phyloP scores from a whole-genome alignment of 1,284 basidiomycete genomes.

The Cutaneotrichosporon sp. region DNA sequence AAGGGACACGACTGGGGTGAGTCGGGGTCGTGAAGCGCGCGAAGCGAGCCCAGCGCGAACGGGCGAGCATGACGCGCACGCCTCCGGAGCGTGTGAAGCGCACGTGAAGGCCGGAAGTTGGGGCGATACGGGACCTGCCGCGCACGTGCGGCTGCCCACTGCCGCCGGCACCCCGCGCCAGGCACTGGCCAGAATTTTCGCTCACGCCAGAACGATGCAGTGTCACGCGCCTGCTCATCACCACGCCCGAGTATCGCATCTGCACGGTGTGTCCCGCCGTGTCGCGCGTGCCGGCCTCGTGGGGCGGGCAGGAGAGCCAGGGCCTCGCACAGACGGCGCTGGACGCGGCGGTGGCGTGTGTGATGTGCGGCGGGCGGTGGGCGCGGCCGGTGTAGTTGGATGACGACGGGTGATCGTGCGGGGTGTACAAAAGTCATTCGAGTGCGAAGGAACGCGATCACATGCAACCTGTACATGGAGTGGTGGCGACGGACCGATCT shows the following conservation, averaged over 20 bases:
- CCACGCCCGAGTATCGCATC: slow-evolving; percentile 38
- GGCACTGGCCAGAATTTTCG: not conserved
- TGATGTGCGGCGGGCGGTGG: slow-evolving; percentile 48
- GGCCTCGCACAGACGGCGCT: slow-evolving; percentile 32
- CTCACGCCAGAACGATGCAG: slow-evolving; percentile 36
- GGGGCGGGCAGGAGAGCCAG: not conserved
- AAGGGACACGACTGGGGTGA: slow-evolving; percentile 48
- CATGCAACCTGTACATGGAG: not conserved
- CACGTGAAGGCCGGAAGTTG: too few relatives aligned
- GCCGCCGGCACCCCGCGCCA: not conserved
- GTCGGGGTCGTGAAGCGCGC: slow-evolving; percentile 21
- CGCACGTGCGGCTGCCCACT: not conserved
- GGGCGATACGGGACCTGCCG: too few relatives aligned
- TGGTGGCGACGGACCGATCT: too few relatives aligned
- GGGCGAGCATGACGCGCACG: too few relatives aligned
- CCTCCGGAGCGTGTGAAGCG: not conserved
- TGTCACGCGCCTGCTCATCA: slow-evolving; percentile 41
- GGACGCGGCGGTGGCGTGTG: slow-evolving; percentile 35
- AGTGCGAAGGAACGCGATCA: not conserved
- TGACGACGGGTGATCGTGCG: too few relatives aligned
- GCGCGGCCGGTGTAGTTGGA: slow-evolving; percentile 27
- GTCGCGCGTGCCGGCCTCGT: slow-evolving; percentile 32
- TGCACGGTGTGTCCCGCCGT: slow-evolving; percentile 46
- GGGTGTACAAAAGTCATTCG: too few relatives aligned
- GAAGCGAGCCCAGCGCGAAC: too few relatives aligned